A percentile compares a stretch with the other conserved stretches of the same genome.
These are phyloP conservation scores for Schrenkiella parvula DNA, from an alignment of 345 rosid species.

Conservation along the genomic window DNA sequence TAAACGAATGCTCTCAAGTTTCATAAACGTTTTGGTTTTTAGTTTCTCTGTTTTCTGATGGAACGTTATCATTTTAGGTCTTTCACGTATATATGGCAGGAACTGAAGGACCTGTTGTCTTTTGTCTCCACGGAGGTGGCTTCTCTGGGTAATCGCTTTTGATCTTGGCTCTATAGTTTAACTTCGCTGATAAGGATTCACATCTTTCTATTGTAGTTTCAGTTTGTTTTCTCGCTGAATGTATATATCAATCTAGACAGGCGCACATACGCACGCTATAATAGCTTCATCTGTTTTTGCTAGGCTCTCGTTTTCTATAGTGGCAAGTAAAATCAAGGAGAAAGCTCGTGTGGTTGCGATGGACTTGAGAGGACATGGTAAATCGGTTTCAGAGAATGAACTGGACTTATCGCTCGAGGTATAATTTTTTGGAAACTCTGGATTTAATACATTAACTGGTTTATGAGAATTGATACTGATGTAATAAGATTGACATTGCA, in stretches of 20 bases:
- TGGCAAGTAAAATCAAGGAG: constrained; percentile 82
- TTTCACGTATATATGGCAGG: constrained; percentile 93
- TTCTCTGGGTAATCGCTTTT: constrained; percentile 70
- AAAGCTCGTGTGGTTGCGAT: constrained; percentile 78
- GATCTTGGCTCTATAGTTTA: background rate
- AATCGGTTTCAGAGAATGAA: constrained; percentile 73
- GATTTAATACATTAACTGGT: background rate
- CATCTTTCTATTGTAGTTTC: background rate
- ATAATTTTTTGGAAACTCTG: background rate
- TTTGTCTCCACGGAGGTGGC: constrained; percentile 96
- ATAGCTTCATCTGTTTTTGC: constrained; percentile 6
- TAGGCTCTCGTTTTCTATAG: constrained; percentile 84
- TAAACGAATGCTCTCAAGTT: background rate
- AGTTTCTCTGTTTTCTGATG: constrained; percentile 14
- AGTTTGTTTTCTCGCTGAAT: background rate
- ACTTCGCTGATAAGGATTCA: background rate
- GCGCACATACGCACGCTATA: background rate
- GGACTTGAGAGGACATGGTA: constrained; percentile 97
- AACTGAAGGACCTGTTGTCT: constrained; percentile 80
- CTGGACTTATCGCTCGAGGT: constrained; percentile 88
- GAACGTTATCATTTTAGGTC: constrained; percentile 50
- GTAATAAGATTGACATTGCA: constrained; percentile 36
- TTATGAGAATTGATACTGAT: constrained; percentile 4
- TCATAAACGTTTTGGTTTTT: background rate
- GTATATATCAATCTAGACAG: background rate